phyloP scores from a whole-genome alignment of 2,329 filamentous ascomycete genomes.

The Zymoseptoria ardabiliae region DNA sequence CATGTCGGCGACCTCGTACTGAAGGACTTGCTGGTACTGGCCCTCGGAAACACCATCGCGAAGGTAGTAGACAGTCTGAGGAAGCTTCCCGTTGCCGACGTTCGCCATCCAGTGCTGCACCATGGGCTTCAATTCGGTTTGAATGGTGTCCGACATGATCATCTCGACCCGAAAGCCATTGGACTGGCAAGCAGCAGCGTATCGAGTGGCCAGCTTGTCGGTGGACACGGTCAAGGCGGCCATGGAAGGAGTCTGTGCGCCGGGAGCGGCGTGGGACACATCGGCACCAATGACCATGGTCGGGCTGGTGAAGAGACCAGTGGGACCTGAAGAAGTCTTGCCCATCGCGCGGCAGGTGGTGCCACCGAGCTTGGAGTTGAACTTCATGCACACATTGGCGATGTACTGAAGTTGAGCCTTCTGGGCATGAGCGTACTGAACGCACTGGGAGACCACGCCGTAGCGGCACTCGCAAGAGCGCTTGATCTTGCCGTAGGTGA shows the following conservation, averaged over 20 bases:
- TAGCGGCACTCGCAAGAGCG: slow-evolving; percentile 79
- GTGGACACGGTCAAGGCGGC: slow-evolving; percentile 79
- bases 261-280: slow-evolving; percentile 75
- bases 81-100: slow-evolving; percentile 48
- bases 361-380: slow-evolving; percentile 92
- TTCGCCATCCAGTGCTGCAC: slow-evolving; percentile 53
- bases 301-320: slow-evolving; percentile 36
- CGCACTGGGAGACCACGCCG: slow-evolving; percentile 73
- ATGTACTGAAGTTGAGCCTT: slow-evolving; percentile 75
- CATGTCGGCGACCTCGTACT: slow-evolving; percentile 69
- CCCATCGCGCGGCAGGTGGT: slow-evolving; percentile 53
- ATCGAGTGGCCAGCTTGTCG: slow-evolving; percentile 64
- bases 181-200: slow-evolving; percentile 70
- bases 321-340: slow-evolving; percentile 26
- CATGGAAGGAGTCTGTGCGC: slow-evolving; percentile 60
- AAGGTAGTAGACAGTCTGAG: slow-evolving; percentile 79
- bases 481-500: slow-evolving; percentile 78
- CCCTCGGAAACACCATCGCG: slow-evolving; percentile 88
- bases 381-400: slow-evolving; percentile 92
- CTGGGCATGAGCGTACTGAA: slow-evolving; percentile 63
- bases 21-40: slow-evolving; percentile 72
- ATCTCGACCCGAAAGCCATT: slow-evolving; percentile 81
- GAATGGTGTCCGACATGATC: slow-evolving; percentile 57
- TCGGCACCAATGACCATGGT: slow-evolving; percentile 88
- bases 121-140: slow-evolving; percentile 58